Base-by-base conservation (phyloP, 2,329 filamentous ascomycete genomes). In the Neofusicoccum sp. region DNA sequence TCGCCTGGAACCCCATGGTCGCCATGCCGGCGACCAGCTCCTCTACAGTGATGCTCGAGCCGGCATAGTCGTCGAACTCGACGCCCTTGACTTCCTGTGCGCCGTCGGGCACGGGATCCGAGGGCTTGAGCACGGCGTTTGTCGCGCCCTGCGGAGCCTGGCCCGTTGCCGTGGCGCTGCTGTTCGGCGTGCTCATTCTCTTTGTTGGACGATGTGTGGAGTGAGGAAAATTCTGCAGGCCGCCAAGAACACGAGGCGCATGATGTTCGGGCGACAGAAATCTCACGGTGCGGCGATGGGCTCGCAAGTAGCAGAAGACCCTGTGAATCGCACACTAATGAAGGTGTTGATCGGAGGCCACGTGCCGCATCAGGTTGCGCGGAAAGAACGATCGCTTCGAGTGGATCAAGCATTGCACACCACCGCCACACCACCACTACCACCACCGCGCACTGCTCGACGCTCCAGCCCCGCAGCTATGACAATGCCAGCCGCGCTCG, bases 31-130 rank as follows among this genome's bases (percentile, higher is more conserved):
- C 81, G 26, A 95, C 84, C 65, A 99, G 82, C 72, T 97, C 90
- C 34, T 92, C 89, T 57, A 90, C 93, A 0, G 92, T 96, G 70
- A 97, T 89, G 64, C 88, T 85, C 60, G 84, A 83, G 38, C 86
- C 83, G 62, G 86, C 87, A 75, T 92, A 85, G 57, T 89, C 82
- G 78, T 97, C 89, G 78, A 98, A 99, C 73, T 99, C 93, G 63
- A 98, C 84, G 69, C 96, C 95, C 72, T 89, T 85, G 36, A 99
- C 93, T 72, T 90, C 85, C 66, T 88, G 86, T n/a, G 90, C 85
- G 48, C 84, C 88, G 59, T 87, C 83, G 14, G 93, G 90, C 73
- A 96, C 87, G 59, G 90, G 89, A 61, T 89, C 88, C 1, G 93
- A 97, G 53, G 88, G 83, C 67, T 93, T 89, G 56, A 98, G 82